phyloP scores from a whole-genome alignment of 2,329 filamentous ascomycete species.

The Aureobasidium vineae region DNA sequence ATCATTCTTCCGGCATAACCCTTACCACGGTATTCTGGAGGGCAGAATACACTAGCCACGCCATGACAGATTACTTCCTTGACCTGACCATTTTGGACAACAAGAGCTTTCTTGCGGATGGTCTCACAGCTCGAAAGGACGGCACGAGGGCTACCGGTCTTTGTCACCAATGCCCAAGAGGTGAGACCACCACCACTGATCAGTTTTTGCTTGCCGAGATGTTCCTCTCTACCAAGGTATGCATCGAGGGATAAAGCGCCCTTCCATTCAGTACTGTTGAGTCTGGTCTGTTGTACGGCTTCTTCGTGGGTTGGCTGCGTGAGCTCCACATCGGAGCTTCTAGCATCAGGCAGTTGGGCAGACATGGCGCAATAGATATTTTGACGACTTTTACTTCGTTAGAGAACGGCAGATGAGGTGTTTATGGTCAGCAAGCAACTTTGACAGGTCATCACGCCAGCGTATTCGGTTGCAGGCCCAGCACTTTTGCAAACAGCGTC shows the following conservation, averaged over 20 bases:
- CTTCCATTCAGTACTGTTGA: conserved; percentile 59
- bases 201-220: conserved; percentile 52
- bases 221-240: conserved; percentile 58
- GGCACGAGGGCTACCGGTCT: conserved; percentile 35
- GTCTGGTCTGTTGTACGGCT: conserved; percentile 51
- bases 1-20: conserved; percentile 80
- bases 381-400: neutral
- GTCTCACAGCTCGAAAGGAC: conserved; percentile 61
- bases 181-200: conserved; percentile 57
- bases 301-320: conserved; percentile 57
- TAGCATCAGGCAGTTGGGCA: conserved; percentile 13
- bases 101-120: conserved; percentile 49
- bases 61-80: conserved; percentile 66
- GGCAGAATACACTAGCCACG: conserved; percentile 74
- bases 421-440: neutral
- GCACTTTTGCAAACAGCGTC: conserved; percentile 14
- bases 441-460: neutral
- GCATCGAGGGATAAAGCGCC: conserved; percentile 55
- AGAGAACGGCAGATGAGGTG: neutral
- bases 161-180: conserved; percentile 60
- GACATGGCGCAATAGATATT: neutral
- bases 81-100: conserved; percentile 46
- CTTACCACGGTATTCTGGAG: conserved; percentile 62
- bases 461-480: neutral
- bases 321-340: conserved; percentile 49